Evolutionary conservation across 1,284 basidiomycete genomes (phyloP).

Genomic region (Sporisorium scitamineum): DNA sequence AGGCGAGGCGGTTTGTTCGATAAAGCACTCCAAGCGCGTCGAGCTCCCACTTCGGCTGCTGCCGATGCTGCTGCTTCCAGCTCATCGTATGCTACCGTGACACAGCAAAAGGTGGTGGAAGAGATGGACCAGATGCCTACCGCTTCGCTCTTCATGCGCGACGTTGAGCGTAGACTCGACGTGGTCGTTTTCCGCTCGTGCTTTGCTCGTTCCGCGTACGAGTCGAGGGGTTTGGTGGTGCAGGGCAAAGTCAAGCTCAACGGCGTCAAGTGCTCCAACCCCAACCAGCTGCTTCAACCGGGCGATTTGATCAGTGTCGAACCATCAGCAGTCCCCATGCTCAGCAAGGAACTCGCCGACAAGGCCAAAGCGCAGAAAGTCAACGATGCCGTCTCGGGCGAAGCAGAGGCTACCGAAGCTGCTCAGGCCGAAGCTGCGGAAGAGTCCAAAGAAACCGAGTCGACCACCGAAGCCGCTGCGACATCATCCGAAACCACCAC

Average conservation of each 20-base stretch:
- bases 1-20: conserved; percentile 37
- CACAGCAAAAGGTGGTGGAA: conserved; percentile 36
- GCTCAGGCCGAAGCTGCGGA: conserved; percentile 16
- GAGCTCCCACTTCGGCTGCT: conserved; percentile 23
- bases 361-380: conserved; percentile 40
- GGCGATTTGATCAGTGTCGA: conserved; percentile 94
- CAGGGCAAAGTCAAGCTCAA: conserved; percentile 91
- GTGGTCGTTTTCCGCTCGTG: conserved; percentile 91
- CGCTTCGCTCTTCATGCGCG: conserved; percentile 62
- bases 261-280: conserved; percentile 82
- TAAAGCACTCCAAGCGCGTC: conserved; percentile 32
- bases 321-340: conserved; percentile 82
- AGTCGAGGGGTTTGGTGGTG: conserved; percentile 85
- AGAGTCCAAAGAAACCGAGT: neutral
- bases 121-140: conserved; percentile 60
- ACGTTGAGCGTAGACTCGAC: conserved; percentile 91
- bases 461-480: neutral
- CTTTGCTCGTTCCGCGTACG: conserved; percentile 89
- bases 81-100: conserved; percentile 23
- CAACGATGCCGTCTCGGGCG: conserved; percentile 48
- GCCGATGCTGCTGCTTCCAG: conserved; percentile 2
- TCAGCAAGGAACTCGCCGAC: conserved; percentile 55
- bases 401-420: conserved; percentile 39
- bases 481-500: conserved; percentile 8
- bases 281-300: conserved; percentile 90